These are phyloP conservation scores for Argentina anserina DNA, from an alignment of 306 rosid species.

Conservation along the genomic window DNA sequence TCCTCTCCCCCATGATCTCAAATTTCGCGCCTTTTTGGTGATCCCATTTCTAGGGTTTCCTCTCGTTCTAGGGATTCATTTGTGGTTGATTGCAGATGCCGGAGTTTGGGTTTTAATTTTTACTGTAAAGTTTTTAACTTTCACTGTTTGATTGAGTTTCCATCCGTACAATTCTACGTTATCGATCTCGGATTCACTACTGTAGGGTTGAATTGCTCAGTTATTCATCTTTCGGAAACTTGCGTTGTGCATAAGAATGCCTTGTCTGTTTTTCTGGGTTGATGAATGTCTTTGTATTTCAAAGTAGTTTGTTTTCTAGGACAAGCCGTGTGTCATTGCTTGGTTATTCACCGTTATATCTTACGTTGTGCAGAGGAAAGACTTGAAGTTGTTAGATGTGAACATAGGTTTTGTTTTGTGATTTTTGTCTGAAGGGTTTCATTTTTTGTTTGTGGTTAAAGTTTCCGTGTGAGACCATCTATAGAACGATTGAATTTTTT, in stretches of 20 bases:
- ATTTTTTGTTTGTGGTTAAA: background rate
- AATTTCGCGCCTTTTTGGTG: constrained; percentile 3
- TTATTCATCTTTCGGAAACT: too few relatives aligned
- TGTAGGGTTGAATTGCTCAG: background rate
- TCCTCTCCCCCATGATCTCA: background rate
- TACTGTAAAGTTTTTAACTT: background rate
- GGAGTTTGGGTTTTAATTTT: background rate
- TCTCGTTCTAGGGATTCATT: background rate
- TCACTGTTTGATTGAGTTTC: background rate
- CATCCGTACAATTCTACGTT: background rate
- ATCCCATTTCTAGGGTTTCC: constrained; percentile 2
- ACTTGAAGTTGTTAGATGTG: background rate
- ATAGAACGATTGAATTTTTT: too few relatives aligned
- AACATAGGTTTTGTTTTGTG: background rate
- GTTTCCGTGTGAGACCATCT: too few relatives aligned
- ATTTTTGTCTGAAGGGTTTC: background rate
- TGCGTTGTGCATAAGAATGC: too few relatives aligned
- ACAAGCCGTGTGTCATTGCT: background rate
- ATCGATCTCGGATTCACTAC: background rate
- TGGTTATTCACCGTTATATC: background rate
- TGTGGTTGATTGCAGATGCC: background rate
- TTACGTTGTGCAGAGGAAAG: background rate
- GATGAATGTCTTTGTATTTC: background rate
- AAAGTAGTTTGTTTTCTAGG: background rate
- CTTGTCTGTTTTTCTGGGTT: background rate